A percentile compares a stretch with the other conserved stretches of the same genome.
Evolutionary conservation across 192 early-diverging fungal genomes (phyloP).

Genomic region (Ambispora gerdemannii): DNA sequence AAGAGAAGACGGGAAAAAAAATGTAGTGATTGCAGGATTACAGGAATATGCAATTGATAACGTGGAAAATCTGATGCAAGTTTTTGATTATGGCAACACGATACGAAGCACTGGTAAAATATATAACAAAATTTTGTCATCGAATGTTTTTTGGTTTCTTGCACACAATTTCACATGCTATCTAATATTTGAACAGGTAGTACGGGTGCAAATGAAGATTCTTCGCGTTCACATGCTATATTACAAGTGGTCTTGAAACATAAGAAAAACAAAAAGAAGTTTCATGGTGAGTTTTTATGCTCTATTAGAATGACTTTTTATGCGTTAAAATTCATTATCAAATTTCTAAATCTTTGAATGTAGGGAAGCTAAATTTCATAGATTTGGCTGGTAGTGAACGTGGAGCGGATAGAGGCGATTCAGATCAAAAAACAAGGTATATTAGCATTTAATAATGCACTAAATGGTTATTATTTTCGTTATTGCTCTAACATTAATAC

Average conservation of each 20-base stretch:
- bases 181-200: slow-evolving; percentile 54
- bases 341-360: slow-evolving; percentile 19
- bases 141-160: slow-evolving; percentile 11
- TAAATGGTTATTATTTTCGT: background rate
- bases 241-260: slow-evolving; percentile 88
- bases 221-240: slow-evolving; percentile 96
- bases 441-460: slow-evolving; percentile 6
- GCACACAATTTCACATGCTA: background rate
- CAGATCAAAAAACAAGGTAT: slow-evolving; percentile 86
- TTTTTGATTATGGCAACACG: slow-evolving; percentile 90
- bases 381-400: slow-evolving; percentile 98
- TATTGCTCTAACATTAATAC: background rate
- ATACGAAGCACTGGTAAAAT: slow-evolving; percentile 85
- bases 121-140: background rate
- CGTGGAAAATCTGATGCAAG: slow-evolving; percentile 83
- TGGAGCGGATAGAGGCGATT: slow-evolving; percentile 93
- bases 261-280: slow-evolving; percentile 55
- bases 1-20: slow-evolving; percentile 92
- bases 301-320: background rate
- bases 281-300: slow-evolving; percentile 46
- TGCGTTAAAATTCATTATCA: background rate
- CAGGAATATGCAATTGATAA: slow-evolving; percentile 84
- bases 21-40: slow-evolving; percentile 89
- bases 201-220: slow-evolving; percentile 92
- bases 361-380: slow-evolving; percentile 93